Evolutionary conservation across 1,284 basidiomycete species (phyloP), one percentile per base, ranked within the genome.

Genomic region (Takashimella tepidaria): DNA sequence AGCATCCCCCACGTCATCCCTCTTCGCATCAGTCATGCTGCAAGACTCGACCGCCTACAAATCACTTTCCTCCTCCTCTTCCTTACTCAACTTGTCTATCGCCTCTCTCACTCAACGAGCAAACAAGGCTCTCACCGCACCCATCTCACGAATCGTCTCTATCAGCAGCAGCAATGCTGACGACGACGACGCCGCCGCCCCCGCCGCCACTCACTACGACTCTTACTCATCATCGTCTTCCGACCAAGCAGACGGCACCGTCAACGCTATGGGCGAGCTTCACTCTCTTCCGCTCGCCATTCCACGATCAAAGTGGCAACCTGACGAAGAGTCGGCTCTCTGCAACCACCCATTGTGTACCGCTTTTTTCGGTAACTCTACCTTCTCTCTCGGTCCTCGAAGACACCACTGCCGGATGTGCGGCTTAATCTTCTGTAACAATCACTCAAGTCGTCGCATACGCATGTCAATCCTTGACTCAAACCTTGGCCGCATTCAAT

Each of bases 391-490:
- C 24, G 61, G 63, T 31, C 64, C 67, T 12, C 57, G 72, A 5
- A 59, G 70, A 26, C 72, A 74, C 53, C 72, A 74, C 60, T 74
- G 72, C 55, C 64, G 72, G 1, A 45, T 62, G 31, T 74, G 72
- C 44, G 72, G 72, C 13, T 56, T 61, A 37, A 57, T 72, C 43
- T 71, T 64, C 59, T 74, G 72, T 54, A 50, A 56, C 25, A 19
- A 49, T 1, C 72, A 74, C 54, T 66, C 69, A 8, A 51, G 62
- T 8, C 63, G 61, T 23, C 59, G 55, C 22, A 59, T 58, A 22
- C 57, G 53, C 4, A 60, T 60, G 2, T 55, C 56, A 37, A 47
- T 51, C 19, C 27, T 50, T 41, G 59, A 63, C 43, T 24, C 22
- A 13, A 31, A 50, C 42, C 55, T 58, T 19, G 53, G 60, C 16